phyloP scores from a whole-genome alignment of 2,329 filamentous ascomycete genomes.

The Periglandula ipomoeae region DNA sequence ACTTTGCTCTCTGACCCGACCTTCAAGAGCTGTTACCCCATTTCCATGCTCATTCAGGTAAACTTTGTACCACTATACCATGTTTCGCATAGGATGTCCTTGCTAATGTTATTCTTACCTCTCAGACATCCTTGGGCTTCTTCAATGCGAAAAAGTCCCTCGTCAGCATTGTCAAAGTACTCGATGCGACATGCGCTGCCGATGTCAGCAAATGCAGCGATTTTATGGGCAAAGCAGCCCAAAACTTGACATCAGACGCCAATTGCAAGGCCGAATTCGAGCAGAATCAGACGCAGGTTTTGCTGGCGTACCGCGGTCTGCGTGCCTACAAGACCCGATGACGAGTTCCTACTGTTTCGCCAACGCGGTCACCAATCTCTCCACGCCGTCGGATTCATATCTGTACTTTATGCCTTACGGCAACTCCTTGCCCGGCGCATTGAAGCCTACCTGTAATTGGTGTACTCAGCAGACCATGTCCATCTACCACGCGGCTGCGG shows the following conservation, averaged over 20 bases:
- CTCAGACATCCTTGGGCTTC: constrained; percentile 70
- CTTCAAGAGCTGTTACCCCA: constrained; percentile 67
- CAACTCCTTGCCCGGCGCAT: constrained; percentile 53
- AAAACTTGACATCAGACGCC: constrained; percentile 48
- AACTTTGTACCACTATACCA: too few relatives aligned
- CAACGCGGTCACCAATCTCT: constrained; percentile 69
- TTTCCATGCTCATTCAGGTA: constrained; percentile 77
- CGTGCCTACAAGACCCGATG: constrained; percentile 60
- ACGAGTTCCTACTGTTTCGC: constrained; percentile 71
- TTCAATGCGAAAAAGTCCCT: constrained; percentile 69
- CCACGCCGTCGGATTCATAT: constrained; percentile 62
- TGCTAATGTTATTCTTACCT: background rate
- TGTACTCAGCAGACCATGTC: constrained; percentile 77
- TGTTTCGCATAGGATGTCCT: too few relatives aligned
- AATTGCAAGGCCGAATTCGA: constrained; percentile 67
- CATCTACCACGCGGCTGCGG: constrained; percentile 62
- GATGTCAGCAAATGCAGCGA: constrained; percentile 55
- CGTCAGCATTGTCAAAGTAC: constrained; percentile 62
- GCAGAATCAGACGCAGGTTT: constrained; percentile 58
- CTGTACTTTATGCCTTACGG: constrained; percentile 84
- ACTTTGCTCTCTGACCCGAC: constrained; percentile 54
- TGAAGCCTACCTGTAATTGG: constrained; percentile 62
- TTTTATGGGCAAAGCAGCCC: constrained; percentile 56
- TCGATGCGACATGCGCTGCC: constrained; percentile 69
- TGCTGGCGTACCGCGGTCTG: constrained; percentile 67